Evolutionary conservation across 2,329 filamentous ascomycete species (phyloP).

Genomic region (Aphanocladium album): DNA sequence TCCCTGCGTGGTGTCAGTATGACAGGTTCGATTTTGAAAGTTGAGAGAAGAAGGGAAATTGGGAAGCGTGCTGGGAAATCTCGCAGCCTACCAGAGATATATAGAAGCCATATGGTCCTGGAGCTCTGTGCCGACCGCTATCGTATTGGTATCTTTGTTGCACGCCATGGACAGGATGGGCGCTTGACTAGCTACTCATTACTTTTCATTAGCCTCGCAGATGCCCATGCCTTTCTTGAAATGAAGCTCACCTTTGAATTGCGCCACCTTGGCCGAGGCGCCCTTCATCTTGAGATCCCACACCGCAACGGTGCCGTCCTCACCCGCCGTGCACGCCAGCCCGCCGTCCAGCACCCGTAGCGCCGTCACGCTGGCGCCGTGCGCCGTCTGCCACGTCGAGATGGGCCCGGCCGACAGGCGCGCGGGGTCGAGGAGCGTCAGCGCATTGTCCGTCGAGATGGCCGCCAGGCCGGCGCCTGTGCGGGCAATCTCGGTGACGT

Average conservation of each 20-base stretch:
- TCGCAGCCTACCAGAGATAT: constrained; percentile 49
- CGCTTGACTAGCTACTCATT: constrained; percentile 34
- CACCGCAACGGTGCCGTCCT: constrained; percentile 61
- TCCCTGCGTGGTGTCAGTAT: constrained; percentile 42
- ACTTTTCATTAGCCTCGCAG: no score
- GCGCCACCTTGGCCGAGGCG: constrained; percentile 34
- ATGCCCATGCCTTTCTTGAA: no score
- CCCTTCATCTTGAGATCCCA: constrained; percentile 57
- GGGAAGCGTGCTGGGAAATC: neutral
- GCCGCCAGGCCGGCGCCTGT: constrained; percentile 49
- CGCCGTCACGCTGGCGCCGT: constrained; percentile 57
- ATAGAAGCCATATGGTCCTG: constrained; percentile 59
- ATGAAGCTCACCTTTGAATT: constrained; percentile 39
- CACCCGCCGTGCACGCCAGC: constrained; percentile 63
- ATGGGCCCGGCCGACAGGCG: constrained; percentile 49
- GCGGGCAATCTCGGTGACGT: constrained; percentile 55
- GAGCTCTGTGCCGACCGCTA: constrained; percentile 71
- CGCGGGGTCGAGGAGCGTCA: constrained; percentile 59
- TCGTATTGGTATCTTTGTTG: constrained; percentile 47
- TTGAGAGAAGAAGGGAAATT: no score
- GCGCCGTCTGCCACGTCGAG: constrained; percentile 44
- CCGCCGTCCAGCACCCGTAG: constrained; percentile 50
- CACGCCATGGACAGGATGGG: constrained; percentile 63
- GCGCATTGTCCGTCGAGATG: constrained; percentile 65
- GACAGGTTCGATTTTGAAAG: neutral